These are phyloP conservation scores for Marchantia paleacea DNA, from an alignment of 225 moss, liverwort and hornwort genomes.

Conservation along the genomic window DNA sequence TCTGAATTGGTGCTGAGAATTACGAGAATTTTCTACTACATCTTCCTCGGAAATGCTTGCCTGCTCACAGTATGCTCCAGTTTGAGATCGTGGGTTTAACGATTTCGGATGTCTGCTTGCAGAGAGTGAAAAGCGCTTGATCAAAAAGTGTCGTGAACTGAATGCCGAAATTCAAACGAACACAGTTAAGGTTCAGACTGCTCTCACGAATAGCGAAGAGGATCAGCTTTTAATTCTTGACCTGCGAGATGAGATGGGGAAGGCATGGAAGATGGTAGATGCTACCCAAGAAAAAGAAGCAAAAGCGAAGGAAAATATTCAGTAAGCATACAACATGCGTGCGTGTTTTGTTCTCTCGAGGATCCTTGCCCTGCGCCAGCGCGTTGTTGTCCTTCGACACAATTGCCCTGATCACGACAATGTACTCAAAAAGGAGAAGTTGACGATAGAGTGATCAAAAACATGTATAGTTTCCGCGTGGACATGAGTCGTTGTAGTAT, in stretches of 20 bases:
- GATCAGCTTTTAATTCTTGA: constrained; percentile 50
- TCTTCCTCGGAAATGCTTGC: not conserved
- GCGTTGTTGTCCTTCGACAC: no score
- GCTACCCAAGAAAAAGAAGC: constrained; percentile 65
- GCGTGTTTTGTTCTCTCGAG: not conserved
- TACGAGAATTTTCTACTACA: not conserved
- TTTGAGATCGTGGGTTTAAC: not conserved
- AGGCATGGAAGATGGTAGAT: constrained; percentile 71
- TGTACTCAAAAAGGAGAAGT: no score
- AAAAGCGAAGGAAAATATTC: constrained; percentile 60
- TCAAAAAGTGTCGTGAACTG: constrained; percentile 72
- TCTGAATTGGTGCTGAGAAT: no score
- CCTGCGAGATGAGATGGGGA: constrained; percentile 58
- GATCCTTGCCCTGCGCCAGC: no score
- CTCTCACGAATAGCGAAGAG: constrained; percentile 52
- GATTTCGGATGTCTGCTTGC: constrained; percentile 4
- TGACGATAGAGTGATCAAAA: no score
- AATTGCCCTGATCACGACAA: not conserved
- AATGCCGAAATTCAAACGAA: constrained; percentile 67
- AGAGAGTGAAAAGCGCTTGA: constrained; percentile 79
- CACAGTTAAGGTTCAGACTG: constrained; percentile 51
- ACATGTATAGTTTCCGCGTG: no score
- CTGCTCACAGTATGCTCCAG: not conserved
- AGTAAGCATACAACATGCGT: constrained; percentile 34
- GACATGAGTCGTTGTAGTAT: constrained; percentile 32